Percentiles rank a stretch among this genome's conserved stretches.
phyloP scores from a whole-genome alignment of 2,329 filamentous ascomycete genomes.

The Ascochyta viciae-villosae region DNA sequence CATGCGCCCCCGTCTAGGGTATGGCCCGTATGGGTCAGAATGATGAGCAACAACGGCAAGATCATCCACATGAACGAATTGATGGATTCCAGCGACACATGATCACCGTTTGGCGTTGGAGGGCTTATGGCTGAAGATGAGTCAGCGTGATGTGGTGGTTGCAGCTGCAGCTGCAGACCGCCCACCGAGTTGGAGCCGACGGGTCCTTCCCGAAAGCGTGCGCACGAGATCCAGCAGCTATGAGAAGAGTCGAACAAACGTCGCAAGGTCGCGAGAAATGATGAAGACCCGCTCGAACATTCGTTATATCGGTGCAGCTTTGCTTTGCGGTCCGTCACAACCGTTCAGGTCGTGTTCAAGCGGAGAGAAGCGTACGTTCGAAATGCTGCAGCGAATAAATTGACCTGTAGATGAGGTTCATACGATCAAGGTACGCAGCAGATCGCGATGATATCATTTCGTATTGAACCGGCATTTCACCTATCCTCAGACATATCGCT shows the following conservation, averaged over 20 bases:
- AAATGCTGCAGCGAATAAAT: not conserved
- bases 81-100: slow-evolving; percentile 8
- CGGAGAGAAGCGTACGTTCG: not conserved
- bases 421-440: not conserved
- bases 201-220: not conserved
- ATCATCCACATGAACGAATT: slow-evolving; percentile 8
- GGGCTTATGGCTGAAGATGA: slow-evolving; percentile 25
- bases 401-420: too few relatives aligned
- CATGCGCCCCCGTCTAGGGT: slow-evolving; percentile 7
- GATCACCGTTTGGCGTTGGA: slow-evolving; percentile 11
- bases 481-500: not conserved
- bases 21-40: slow-evolving; percentile 1
- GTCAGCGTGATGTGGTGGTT: slow-evolving; percentile 20
- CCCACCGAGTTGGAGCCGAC: slow-evolving; percentile 2
- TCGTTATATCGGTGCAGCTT: slow-evolving; percentile 1
- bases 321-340: not conserved
- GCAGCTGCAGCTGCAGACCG: slow-evolving; percentile 8
- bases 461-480: slow-evolving; percentile 1
- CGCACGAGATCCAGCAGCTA: not conserved
- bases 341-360: not conserved
- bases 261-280: not conserved
- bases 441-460: not conserved
- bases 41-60: slow-evolving; percentile 8
- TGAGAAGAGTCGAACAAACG: not conserved
- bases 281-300: not conserved